A percentile compares a stretch with the other conserved stretches of the same genome.
phyloP scores from a whole-genome alignment of 1,139 yeast genomes.

The Magnusiomyces ingens region DNA sequence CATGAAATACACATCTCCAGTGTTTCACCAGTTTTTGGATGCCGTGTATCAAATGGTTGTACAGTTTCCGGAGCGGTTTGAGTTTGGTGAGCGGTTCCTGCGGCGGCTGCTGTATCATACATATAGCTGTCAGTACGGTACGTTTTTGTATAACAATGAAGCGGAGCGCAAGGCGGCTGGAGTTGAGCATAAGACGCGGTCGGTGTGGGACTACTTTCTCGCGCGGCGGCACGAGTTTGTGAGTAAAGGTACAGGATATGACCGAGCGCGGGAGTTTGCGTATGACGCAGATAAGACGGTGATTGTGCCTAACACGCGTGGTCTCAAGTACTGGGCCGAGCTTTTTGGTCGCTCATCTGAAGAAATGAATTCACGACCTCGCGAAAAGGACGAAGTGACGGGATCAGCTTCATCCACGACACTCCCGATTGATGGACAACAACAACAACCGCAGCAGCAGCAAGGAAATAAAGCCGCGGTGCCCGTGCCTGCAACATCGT shows the following conservation, averaged over 20 bases:
- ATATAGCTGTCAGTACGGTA: conserved; percentile 92
- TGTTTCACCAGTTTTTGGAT: conserved; percentile 89
- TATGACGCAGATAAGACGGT: conserved; percentile 36
- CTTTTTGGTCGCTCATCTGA: conserved; percentile 69
- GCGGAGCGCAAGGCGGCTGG: conserved; percentile 45
- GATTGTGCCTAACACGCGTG: conserved; percentile 60
- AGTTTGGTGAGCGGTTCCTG: conserved; percentile 81
- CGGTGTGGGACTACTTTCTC: conserved; percentile 91
- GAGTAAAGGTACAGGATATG: conserved; percentile 31
- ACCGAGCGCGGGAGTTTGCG: conserved; percentile 13
- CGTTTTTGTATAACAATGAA: conserved; percentile 74
- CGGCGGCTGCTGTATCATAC: conserved; percentile 79
- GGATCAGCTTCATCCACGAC: too few relatives aligned
- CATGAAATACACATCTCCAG: conserved; percentile 66
- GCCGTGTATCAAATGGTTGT: conserved; percentile 72
- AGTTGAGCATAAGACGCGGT: conserved; percentile 48
- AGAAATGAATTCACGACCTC: conserved; percentile 53
- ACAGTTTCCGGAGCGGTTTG: conserved; percentile 69
- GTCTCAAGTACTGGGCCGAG: conserved; percentile 84
- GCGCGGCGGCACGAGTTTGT: conserved; percentile 68
- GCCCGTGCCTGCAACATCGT: not conserved
- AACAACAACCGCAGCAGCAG: too few relatives aligned
- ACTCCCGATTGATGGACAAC: too few relatives aligned
- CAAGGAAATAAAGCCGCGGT: not conserved
- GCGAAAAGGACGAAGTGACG: too few relatives aligned